Evolutionary conservation across 805 yeast species (phyloP).

Genomic region (Sugiyamaella valdiviana): DNA sequence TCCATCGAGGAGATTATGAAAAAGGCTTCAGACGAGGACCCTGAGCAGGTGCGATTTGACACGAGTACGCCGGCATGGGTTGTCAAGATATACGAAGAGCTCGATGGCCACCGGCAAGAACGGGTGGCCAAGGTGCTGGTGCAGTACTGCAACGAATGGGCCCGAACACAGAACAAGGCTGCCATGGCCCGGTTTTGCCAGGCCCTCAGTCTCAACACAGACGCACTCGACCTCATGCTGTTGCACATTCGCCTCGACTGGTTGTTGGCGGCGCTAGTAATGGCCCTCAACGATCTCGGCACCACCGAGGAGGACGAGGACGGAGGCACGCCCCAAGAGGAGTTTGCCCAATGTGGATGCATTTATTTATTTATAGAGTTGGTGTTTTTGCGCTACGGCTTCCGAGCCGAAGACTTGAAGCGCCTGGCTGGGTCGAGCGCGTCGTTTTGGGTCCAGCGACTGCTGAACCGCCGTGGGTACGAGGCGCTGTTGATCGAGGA

Average conservation of each 20-base stretch:
- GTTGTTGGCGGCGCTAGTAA: constrained; percentile 41
- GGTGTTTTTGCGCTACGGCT: constrained; percentile 35
- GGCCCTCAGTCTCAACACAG: constrained; percentile 41
- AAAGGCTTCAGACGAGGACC: constrained; percentile 31
- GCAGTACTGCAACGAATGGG: constrained; percentile 33
- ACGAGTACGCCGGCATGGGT: constrained; percentile 50
- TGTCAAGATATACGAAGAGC: constrained; percentile 40
- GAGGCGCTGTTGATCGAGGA: constrained; percentile 11
- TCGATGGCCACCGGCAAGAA: constrained; percentile 44
- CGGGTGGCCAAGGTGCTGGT: constrained; percentile 37
- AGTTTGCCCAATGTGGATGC: constrained; percentile 62
- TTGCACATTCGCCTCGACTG: constrained; percentile 41
- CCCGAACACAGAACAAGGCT: constrained; percentile 37
- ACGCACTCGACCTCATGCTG: constrained; percentile 39
- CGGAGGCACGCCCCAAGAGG: constrained; percentile 57
- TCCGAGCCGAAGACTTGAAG: constrained; percentile 13
- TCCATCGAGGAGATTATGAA: constrained; percentile 30
- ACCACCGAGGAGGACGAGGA: constrained; percentile 44
- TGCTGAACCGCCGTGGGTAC: not conserved
- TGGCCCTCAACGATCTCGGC: constrained; percentile 42
- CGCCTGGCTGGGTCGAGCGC: not conserved
- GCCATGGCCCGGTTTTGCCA: constrained; percentile 47
- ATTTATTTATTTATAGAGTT: constrained; percentile 43
- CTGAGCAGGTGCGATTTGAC: constrained; percentile 45
- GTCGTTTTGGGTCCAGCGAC: constrained; percentile 8